Conservation (phyloP, 352 stramenopile genomes). For the Bremia lactucae region DNA sequence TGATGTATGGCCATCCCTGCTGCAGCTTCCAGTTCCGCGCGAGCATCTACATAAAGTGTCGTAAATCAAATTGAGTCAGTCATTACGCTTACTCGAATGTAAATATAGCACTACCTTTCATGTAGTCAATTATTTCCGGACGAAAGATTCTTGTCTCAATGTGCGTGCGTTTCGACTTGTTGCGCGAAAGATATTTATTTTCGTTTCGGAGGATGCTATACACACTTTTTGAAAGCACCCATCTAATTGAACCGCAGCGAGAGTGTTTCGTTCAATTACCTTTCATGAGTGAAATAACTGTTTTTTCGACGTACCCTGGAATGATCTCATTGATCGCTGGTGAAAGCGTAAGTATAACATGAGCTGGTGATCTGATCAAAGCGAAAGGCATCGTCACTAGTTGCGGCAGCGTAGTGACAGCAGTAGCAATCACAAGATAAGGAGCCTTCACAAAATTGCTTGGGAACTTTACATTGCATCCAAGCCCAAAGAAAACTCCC, state of each 20-base stretch:
- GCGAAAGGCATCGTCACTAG: conserved; percentile 68
- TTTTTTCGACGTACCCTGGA: conserved; percentile 45
- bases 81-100: background rate
- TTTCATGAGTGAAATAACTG: no score
- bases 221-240: conserved; percentile 84
- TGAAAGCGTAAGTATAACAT: conserved; percentile 74
- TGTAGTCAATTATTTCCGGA: conserved; percentile 61
- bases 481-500: conserved; percentile 93
- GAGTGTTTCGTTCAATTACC: no score
- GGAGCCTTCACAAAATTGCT: conserved; percentile 86
- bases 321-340: conserved; percentile 79
- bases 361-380: conserved; percentile 57
- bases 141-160: conserved; percentile 62
- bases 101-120: conserved; percentile 44
- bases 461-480: conserved; percentile 91
- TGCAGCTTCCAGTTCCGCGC: conserved; percentile 22
- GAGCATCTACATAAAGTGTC: conserved; percentile 21
- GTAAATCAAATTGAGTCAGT: conserved; percentile 1
- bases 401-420: conserved; percentile 86
- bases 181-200: conserved; percentile 77
- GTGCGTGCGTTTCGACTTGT: conserved; percentile 55
- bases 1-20: conserved; percentile 28
- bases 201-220: conserved; percentile 88
- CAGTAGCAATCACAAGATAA: conserved; percentile 93
- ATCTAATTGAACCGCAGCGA: conserved; percentile 27